Percentiles rank a stretch among this genome's conserved stretches.
Evolutionary conservation across 169 alveolate species (phyloP).

Genomic region (Cryptosporidium parvum): DNA sequence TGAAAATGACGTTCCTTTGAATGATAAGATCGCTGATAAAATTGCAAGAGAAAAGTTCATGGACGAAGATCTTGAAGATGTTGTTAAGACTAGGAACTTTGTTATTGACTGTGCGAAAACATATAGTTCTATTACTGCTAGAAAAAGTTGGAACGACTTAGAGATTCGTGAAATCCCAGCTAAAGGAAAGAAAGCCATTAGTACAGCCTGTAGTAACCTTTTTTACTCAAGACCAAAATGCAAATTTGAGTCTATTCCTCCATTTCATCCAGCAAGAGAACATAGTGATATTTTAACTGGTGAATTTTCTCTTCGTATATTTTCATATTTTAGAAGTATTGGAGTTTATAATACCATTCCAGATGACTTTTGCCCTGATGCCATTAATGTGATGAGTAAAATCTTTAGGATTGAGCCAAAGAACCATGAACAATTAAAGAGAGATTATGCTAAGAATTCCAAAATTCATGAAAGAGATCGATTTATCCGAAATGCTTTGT

Average conservation of each 20-base stretch:
- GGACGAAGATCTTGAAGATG: conserved; percentile 66
- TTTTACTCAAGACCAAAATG: conserved; percentile 67
- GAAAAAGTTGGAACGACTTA: conserved; percentile 56
- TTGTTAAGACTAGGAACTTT: conserved; percentile 47
- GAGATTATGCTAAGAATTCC: conserved; percentile 2
- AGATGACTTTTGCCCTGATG: conserved; percentile 30
- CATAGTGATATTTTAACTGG: conserved; percentile 59
- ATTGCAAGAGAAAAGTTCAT: conserved; percentile 52
- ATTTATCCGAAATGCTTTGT: conserved; percentile 10
- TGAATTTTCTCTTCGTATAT: conserved; percentile 54
- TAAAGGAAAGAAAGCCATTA: conserved; percentile 61
- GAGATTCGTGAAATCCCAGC: conserved; percentile 51
- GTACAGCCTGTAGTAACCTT: conserved; percentile 42
- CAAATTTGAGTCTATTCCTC: conserved; percentile 39
- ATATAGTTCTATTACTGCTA: conserved; percentile 46
- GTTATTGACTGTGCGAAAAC: conserved; percentile 40
- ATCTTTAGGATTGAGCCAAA: conserved; percentile 21
- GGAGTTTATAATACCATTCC: conserved; percentile 51
- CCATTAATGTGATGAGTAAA: conserved; percentile 28
- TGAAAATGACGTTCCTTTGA: conserved; percentile 29
- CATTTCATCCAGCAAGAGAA: conserved; percentile 67
- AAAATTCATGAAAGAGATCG: conserved; percentile 24
- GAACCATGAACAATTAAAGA: not conserved
- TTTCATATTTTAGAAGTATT: conserved; percentile 62
- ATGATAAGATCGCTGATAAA: conserved; percentile 36